phyloP scores from a whole-genome alignment of 495 filamentous ascomycete species.

The Choiromyces venosus region DNA sequence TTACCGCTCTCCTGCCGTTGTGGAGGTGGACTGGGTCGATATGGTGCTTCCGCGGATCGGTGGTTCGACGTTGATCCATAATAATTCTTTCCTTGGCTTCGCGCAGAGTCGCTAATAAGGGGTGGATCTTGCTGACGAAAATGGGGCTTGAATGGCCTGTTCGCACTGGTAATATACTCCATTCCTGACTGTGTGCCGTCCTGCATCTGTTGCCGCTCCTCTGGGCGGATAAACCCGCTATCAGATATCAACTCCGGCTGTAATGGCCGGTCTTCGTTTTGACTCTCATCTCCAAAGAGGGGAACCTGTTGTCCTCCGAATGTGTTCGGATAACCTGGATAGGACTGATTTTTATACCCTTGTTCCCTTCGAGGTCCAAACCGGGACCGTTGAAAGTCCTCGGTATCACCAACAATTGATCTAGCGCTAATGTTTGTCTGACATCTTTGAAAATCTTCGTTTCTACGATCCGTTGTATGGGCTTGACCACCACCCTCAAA shows the following conservation, averaged over 20 bases:
- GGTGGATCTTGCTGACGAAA: background rate
- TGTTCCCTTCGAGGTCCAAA: background rate
- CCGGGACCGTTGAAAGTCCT: background rate
- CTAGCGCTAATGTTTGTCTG: background rate
- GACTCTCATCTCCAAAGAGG: background rate
- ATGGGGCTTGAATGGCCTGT: background rate
- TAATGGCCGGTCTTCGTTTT: background rate
- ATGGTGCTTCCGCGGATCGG: constrained; percentile 12
- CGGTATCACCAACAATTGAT: background rate
- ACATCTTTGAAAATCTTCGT: background rate
- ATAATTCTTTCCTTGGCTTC: background rate
- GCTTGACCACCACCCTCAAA: background rate
- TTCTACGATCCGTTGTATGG: background rate
- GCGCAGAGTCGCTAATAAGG: background rate
- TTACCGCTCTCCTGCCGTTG: background rate
- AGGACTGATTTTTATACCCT: background rate
- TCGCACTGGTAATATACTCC: background rate
- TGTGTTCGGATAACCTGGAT: background rate
- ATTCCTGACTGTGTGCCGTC: background rate
- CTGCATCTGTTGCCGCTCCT: background rate
- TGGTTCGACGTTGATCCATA: constrained; percentile 5
- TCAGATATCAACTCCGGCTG: background rate
- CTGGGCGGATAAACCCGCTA: background rate
- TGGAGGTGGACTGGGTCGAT: constrained; percentile 9
- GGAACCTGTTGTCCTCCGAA: background rate